These are phyloP conservation scores for Starmerella lactis-condensi DNA, from an alignment of 805 yeast species.

Conservation along the genomic window DNA sequence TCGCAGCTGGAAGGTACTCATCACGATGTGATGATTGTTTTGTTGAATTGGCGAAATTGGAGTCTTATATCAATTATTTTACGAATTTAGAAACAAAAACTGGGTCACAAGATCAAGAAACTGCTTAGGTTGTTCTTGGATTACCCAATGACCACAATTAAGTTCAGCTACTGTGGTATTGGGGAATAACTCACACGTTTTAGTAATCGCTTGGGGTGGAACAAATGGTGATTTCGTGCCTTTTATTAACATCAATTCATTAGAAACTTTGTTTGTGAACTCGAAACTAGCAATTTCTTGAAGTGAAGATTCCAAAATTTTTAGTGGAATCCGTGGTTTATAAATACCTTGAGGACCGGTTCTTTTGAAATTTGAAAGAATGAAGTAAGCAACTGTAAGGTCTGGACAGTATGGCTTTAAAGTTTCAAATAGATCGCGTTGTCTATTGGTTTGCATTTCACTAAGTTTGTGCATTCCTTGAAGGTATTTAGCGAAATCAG, in stretches of 20 bases:
- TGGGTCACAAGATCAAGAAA: constrained; percentile 45
- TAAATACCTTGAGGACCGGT: constrained; percentile 21
- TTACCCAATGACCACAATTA: constrained; percentile 85
- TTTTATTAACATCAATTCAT: constrained; percentile 54
- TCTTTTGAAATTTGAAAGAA: constrained; percentile 48
- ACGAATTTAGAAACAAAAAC: constrained; percentile 23
- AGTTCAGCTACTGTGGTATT: constrained; percentile 53
- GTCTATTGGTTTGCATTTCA: constrained; percentile 24
- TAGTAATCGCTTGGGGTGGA: constrained; percentile 61
- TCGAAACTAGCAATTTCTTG: constrained; percentile 59
- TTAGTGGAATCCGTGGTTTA: constrained; percentile 50
- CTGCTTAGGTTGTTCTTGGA: constrained; percentile 66
- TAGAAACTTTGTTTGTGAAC: constrained; percentile 28
- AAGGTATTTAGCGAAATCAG: constrained; percentile 50
- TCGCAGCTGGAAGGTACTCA: constrained; percentile 31
- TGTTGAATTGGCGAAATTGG: constrained; percentile 33
- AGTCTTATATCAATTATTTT: constrained; percentile 26
- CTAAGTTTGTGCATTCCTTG: constrained; percentile 32
- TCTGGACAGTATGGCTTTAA: constrained; percentile 45
- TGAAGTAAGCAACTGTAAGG: constrained; percentile 50
- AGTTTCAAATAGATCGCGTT: constrained; percentile 49
- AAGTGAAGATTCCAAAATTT: constrained; percentile 44
- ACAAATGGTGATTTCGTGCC: constrained; percentile 63
- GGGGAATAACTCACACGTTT: constrained; percentile 64
- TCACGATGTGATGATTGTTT: constrained; percentile 39